Evolutionary conservation across 768 basidiomycete species (phyloP), one percentile per base, ranked within the genome.

Genomic region (Boletus rubescentipes): DNA sequence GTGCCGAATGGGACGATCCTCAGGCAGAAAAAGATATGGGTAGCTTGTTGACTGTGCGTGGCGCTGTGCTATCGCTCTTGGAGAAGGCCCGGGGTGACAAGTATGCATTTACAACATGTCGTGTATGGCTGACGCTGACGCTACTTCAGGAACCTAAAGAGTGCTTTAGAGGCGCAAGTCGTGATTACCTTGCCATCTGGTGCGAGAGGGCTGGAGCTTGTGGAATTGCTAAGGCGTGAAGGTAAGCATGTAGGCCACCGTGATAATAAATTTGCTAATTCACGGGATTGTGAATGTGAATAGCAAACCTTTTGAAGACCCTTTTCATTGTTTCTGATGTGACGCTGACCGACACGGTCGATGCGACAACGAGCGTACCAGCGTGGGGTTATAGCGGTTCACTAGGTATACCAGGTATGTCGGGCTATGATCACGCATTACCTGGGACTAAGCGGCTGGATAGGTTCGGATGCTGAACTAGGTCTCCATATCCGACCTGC

Each of bases 281-380:
- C 2, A 9, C 44, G 42, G 23, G 26, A n/a, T n/a, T n/a, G n/a
- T n/a, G n/a, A 11, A 20, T 12, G n/a, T 21, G 18, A n/a, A 29
- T 62, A 91, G 92, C 80, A 64, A 63, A 70, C 16, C 78, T 84
- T 53, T 71, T 95, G 23, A 85, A 84, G 63, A 85, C 83, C 0
- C 74, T 96, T 6, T 93, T 92, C 70, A 89, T 91, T 48, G 87
- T 91, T 2, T 94, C 93, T 1, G 79, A 89, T 49, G 88, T 80
- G 14, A 72, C 70, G 7, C 53, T 93, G 9, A 70, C 68, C 1
- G 77, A 82, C 47, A 72, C 79, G 60, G 74, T 72, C 2, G 77
- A 77, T 11, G 55, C 75, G 16, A 73, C 74, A 3, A 68, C 74
- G 3, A 49, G 60, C 6, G 71, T 78, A 12, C 72, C 77, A 2